Evolutionary conservation across 345 rosid species (phyloP), one percentile per base, ranked within the genome.

Genomic region (Toxicodendron radicans): DNA sequence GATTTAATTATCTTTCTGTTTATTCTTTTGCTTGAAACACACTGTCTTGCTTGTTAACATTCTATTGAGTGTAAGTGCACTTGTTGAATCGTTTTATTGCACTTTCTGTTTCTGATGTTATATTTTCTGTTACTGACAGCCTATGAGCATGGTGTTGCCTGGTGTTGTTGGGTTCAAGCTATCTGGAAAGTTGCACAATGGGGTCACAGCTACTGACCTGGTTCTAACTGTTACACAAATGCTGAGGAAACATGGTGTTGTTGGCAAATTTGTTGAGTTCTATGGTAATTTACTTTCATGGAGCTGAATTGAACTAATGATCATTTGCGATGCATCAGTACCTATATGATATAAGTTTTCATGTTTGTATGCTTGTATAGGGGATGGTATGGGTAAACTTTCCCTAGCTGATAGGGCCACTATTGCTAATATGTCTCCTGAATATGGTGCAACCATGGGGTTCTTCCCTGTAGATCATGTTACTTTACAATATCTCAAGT

Each of bases 391-490:
- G 98, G 82, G 96, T 71, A 81, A 86, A 79, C 86, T 95, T 12
- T 91, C 99, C 66, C 84, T 95, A 66, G 99, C 99, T 73, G 99
- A 95, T 85, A 90, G 99, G 80, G 99, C 99, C 18, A 95, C 99
- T 27, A 95, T 93, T 74, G 99, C 99, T 63, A 95, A 95, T 71
- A 95, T 95, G 99, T 91, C 99, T 72, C 99, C 99, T 1, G 99
- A 95, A 85, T 95, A 95, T 76, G 99, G 99, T 86, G 98, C 99
- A 79, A 95, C 99, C 82, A 95, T 95, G 99, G 99, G 99, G 27
- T 95, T 95, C 83, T 95, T 95, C 91, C 99, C 98, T 24, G 99
- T 95, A 7, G 99, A 95, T 85, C 97, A 89, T 84, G 98, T 92
- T 77, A 90, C 99, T 33, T 76, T 95, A 68, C 93, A 95, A 72